phyloP scores from a whole-genome alignment of 169 alveolate species.

The Cryptosporidium bovis region DNA sequence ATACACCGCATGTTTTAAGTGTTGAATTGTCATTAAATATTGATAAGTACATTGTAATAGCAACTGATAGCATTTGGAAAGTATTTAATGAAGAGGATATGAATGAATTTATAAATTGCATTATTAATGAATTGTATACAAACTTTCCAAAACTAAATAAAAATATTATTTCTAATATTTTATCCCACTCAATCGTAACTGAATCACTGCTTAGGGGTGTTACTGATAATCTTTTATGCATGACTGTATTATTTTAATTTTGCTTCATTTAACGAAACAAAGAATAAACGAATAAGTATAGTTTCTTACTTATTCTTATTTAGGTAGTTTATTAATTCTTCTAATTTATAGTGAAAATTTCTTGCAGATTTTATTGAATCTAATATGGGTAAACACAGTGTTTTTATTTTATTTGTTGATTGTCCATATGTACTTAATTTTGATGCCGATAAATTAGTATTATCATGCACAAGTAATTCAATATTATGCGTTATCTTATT shows the following conservation, averaged over 20 bases:
- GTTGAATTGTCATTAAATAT: slow-evolving; percentile 11
- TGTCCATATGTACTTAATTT: slow-evolving; percentile 67
- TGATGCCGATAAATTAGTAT: slow-evolving; percentile 55
- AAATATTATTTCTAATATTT: slow-evolving; percentile 35
- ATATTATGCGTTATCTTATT: slow-evolving; percentile 50
- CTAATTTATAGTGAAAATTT: slow-evolving; percentile 32
- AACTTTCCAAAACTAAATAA: slow-evolving; percentile 24
- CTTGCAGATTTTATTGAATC: slow-evolving; percentile 66
- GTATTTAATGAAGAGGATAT: slow-evolving; percentile 52
- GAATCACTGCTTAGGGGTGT: slow-evolving; percentile 66
- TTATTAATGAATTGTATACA: slow-evolving; percentile 5
- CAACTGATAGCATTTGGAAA: slow-evolving; percentile 63
- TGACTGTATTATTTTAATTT: slow-evolving; percentile 6
- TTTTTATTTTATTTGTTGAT: slow-evolving; percentile 21
- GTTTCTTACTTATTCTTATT: not conserved
- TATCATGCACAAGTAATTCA: slow-evolving; percentile 66
- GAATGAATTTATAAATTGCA: slow-evolving; percentile 13
- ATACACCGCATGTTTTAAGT: slow-evolving; percentile 64
- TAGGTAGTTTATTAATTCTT: slow-evolving; percentile 32
- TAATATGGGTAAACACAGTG: slow-evolving; percentile 44
- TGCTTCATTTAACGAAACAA: not conserved
- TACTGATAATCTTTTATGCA: slow-evolving; percentile 47
- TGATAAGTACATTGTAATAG: slow-evolving; percentile 33
- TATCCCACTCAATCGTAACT: slow-evolving; percentile 53
- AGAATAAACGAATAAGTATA: not conserved